A percentile compares a stretch with the other conserved stretches of the same genome.
Conservation (phyloP, 2,329 filamentous ascomycete species). For the Cercospora zeae-maydis region DNA sequence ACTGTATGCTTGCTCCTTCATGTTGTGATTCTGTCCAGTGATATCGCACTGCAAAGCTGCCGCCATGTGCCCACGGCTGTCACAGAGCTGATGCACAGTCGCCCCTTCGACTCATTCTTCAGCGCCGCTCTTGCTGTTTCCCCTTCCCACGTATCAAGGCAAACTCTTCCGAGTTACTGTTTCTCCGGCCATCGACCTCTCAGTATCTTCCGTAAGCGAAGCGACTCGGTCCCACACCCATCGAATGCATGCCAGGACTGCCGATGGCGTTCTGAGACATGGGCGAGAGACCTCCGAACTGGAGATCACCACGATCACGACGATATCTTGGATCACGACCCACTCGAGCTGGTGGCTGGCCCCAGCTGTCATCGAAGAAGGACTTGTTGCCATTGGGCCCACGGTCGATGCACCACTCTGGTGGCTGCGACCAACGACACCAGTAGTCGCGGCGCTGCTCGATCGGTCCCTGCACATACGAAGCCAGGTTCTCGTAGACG, state of each 20-base stretch:
- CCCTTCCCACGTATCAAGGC: neutral
- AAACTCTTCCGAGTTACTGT: neutral
- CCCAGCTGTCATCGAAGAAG: constrained; percentile 42
- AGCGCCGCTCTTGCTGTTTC: neutral
- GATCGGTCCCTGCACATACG: constrained; percentile 40
- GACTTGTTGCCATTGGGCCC: constrained; percentile 38
- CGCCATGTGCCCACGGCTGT: neutral
- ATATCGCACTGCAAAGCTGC: neutral
- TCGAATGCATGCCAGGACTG: constrained; percentile 5
- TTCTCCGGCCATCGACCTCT: constrained; percentile 7
- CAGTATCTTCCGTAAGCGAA: constrained; percentile 9
- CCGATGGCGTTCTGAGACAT: constrained; percentile 6
- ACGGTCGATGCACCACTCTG: constrained; percentile 41
- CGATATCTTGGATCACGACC: constrained; percentile 39
- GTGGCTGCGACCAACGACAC: constrained; percentile 39
- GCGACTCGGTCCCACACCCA: constrained; percentile 7
- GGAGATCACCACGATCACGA: constrained; percentile 23
- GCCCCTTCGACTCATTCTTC: neutral
- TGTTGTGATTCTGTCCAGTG: neutral
- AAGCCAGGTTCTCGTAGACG: constrained; percentile 42
- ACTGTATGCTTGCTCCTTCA: neutral
- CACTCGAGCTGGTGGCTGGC: constrained; percentile 37
- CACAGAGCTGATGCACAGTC: neutral
- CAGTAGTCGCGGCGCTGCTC: constrained; percentile 40
- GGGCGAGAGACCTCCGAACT: constrained; percentile 22